Conservation (phyloP, 2,329 filamentous ascomycete genomes). For the Aspergillus sp. region DNA sequence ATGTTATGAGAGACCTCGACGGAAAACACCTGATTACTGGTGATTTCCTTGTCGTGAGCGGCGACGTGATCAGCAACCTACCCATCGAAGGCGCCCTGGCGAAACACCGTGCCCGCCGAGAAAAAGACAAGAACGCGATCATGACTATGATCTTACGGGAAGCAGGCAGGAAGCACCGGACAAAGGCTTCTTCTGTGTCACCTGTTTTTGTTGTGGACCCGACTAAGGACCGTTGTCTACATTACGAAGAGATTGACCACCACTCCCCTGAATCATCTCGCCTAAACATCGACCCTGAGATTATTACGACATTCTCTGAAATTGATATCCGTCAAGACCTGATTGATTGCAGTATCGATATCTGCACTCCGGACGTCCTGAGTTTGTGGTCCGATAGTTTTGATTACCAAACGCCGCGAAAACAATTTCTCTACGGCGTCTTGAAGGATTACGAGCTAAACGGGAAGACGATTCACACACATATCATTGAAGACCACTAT, state of each 20-base stretch:
- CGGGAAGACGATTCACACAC: slow-evolving; percentile 91
- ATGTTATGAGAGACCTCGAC: slow-evolving; percentile 92
- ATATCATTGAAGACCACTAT: slow-evolving; percentile 80
- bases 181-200: slow-evolving; percentile 71
- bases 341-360: slow-evolving; percentile 93
- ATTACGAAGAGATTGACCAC: slow-evolving; percentile 88
- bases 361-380: slow-evolving; percentile 93
- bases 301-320: slow-evolving; percentile 72
- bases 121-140: slow-evolving; percentile 87
- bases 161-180: slow-evolving; percentile 71
- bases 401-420: slow-evolving; percentile 86
- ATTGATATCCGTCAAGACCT: slow-evolving; percentile 83
- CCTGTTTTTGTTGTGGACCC: slow-evolving; percentile 87
- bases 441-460: slow-evolving; percentile 97
- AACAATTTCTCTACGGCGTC: slow-evolving; percentile 87
- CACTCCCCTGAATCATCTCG: slow-evolving; percentile 52
- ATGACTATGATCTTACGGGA: slow-evolving; percentile 94
- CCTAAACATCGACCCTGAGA: slow-evolving; percentile 72
- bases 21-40: slow-evolving; percentile 79
- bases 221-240: slow-evolving; percentile 75
- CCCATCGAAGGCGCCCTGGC: slow-evolving; percentile 76
- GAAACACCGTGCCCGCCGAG: slow-evolving; percentile 75
- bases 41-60: slow-evolving; percentile 90
- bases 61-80: slow-evolving; percentile 88
- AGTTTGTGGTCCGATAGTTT: slow-evolving; percentile 97